Evolutionary conservation across 192 early-diverging fungal species (phyloP).

Genomic region (Helicostylum pulchrum): DNA sequence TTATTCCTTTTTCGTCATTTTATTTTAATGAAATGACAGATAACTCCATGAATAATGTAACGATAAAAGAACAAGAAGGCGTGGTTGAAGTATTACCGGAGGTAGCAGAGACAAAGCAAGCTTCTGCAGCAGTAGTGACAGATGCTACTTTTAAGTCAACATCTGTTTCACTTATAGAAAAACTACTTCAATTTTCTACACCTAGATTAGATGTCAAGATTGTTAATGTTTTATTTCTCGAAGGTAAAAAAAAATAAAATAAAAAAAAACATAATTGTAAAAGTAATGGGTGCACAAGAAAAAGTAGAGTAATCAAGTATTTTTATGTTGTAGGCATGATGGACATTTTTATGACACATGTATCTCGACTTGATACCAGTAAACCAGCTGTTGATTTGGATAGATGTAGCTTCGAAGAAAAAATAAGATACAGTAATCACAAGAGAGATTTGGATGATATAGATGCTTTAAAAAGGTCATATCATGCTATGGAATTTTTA

Average conservation of each 20-base stretch:
- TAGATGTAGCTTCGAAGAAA: constrained; percentile 2
- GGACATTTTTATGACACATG: constrained; percentile 34
- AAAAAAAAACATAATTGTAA: no score
- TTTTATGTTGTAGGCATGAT: constrained; percentile 28
- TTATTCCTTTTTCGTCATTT: constrained; percentile 7
- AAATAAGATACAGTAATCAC: constrained; percentile 13
- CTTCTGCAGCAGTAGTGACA: not conserved
- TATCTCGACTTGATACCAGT: constrained; percentile 15
- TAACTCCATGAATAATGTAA: not conserved
- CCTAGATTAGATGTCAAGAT: constrained; percentile 34
- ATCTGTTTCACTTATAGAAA: constrained; percentile 30
- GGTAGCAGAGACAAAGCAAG: not conserved
- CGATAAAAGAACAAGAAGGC: not conserved
- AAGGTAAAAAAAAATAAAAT: constrained; percentile 27
- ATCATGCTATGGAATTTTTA: constrained; percentile 38
- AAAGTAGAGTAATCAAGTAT: not conserved
- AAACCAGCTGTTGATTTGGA: not conserved
- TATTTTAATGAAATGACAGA: constrained; percentile 10
- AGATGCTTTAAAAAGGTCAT: constrained; percentile 33
- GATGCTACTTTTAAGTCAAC: constrained; percentile 22
- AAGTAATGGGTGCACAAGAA: not conserved
- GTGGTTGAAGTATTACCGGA: constrained; percentile 7
- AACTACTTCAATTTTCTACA: constrained; percentile 27
- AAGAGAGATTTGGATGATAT: constrained; percentile 24
- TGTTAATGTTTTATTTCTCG: constrained; percentile 32